Percentiles rank a stretch among this genome's conserved stretches.
phyloP scores from a whole-genome alignment of 257 asterid species.

The Penstemon davidsonii region DNA sequence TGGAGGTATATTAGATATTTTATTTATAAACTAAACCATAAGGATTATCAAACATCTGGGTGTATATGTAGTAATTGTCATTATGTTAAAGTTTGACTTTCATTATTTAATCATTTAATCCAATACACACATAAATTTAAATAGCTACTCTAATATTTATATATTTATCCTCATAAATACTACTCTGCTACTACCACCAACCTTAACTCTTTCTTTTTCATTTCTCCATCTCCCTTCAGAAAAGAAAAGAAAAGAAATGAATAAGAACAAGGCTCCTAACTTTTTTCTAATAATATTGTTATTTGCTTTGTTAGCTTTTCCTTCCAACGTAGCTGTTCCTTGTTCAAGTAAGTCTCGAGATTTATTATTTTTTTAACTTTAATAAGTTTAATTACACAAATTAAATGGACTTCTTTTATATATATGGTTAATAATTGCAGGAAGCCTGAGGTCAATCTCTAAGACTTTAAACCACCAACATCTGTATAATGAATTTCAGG shows the following conservation, averaged over 20 bases:
- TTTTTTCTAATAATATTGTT: constrained; percentile 26
- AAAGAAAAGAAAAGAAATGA: constrained; percentile 20
- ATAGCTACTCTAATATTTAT: neutral
- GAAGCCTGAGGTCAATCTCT: constrained; percentile 34
- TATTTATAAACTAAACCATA: no score
- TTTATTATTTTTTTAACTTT: neutral
- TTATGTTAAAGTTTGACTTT: no score
- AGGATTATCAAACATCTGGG: no score
- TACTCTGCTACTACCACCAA: neutral
- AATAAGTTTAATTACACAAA: neutral
- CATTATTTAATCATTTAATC: no score
- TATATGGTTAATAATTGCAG: constrained; percentile 28
- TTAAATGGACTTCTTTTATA: neutral
- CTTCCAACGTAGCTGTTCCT: constrained; percentile 37
- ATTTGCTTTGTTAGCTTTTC: constrained; percentile 28
- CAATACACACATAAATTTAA: neutral
- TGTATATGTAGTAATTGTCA: no score
- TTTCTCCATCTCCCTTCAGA: neutral
- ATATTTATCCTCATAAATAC: neutral
- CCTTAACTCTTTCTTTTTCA: neutral
- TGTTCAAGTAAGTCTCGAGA: constrained; percentile 40
- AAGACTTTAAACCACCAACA: constrained; percentile 19
- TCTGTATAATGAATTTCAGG: constrained; percentile 33
- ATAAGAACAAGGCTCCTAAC: constrained; percentile 19
- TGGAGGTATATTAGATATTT: no score